Conservation (phyloP, 257 asterid species). For the Scutellaria minor region DNA sequence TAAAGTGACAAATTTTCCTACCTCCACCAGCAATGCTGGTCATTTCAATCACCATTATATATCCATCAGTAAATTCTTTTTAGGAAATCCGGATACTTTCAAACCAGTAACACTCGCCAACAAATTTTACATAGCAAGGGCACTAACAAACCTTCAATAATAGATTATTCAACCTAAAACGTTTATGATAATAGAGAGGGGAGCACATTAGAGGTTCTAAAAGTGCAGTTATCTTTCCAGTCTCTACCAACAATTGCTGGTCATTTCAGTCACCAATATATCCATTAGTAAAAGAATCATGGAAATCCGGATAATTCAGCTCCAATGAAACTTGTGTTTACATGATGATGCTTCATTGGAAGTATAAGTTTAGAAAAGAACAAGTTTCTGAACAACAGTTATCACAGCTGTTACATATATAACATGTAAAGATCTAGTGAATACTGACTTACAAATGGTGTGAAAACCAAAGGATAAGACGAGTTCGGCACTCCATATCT, state of each 20-base stretch:
- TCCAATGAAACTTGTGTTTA: slow-evolving; percentile 2
- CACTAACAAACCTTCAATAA: slow-evolving; percentile 1
- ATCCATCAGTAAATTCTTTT: neutral
- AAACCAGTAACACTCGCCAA: neutral
- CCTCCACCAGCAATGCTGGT: neutral
- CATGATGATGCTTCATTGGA: slow-evolving; percentile 14
- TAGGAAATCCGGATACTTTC: slow-evolving; percentile 17
- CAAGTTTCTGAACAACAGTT: slow-evolving; percentile 3
- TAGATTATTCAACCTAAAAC: slow-evolving; percentile 15
- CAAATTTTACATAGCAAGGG: slow-evolving; percentile 3
- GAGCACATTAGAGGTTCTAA: slow-evolving; percentile 11
- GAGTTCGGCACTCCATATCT: slow-evolving; percentile 97
- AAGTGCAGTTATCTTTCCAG: neutral
- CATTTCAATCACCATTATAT: slow-evolving; percentile 10
- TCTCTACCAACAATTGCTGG: neutral
- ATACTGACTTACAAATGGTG: slow-evolving; percentile 87
- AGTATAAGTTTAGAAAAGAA: neutral
- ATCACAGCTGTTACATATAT: neutral
- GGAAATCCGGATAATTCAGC: slow-evolving; percentile 16
- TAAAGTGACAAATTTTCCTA: neutral
- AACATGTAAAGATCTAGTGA: slow-evolving; percentile 2
- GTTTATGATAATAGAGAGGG: slow-evolving; percentile 1
- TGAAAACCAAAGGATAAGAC: slow-evolving; percentile 97
- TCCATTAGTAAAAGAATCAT: neutral
- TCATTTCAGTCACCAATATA: slow-evolving; percentile 16